Base-by-base conservation (phyloP, 768 basidiomycete species). In the Pleurotus salmoneostramineus region DNA sequence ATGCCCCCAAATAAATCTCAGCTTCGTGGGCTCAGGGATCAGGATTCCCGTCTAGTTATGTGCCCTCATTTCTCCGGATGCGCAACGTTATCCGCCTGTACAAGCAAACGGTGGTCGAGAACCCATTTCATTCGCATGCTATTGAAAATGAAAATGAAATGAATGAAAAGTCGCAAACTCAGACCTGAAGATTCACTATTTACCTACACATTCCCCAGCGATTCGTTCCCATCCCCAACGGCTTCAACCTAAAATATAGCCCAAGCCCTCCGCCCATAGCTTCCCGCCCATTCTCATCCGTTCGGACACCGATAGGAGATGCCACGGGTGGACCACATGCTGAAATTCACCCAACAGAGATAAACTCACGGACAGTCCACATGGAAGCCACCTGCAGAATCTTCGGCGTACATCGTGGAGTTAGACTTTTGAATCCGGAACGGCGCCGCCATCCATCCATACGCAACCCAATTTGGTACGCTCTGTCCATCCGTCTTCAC, bases 251-350 rank as follows among this genome's bases (percentile, higher is more conserved):
- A 27, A 27, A 27, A 27, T 27, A 27, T 27, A 27, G 21, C 21
- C 36, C 40, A 14, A 55, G 17, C 52, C 52, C 52, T 55, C 36
- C 52, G 52, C 52, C 52, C 52, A 44, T 42, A 32, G 17, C 43
- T 55, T 14, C 27, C 40, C 52, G 52, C 27, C n/a, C 5, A 55
- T 40, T 17, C 15, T 11, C 14, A 42, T 55, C 44, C 44, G 44
- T 17, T 40, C 37, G n/a, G 8, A 40, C 17, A 36, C 50, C 50
- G 50, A 7, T 52, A 27, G 21, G 37, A 27, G n/a, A 21, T 33
- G 10, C 40, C 52, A 40, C 52, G 40, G 32, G 37, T 34, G 3
- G 48, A 34, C 17, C 52, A 55, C 40, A 55, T 43, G 52, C n/a
- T 55, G 12, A 27, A 55, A 12, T 37, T 40, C 8, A 27, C 21